Evolutionary conservation across 176 grass and related monocot genomes (phyloP).

Genomic region (Musa schizocarpa): DNA sequence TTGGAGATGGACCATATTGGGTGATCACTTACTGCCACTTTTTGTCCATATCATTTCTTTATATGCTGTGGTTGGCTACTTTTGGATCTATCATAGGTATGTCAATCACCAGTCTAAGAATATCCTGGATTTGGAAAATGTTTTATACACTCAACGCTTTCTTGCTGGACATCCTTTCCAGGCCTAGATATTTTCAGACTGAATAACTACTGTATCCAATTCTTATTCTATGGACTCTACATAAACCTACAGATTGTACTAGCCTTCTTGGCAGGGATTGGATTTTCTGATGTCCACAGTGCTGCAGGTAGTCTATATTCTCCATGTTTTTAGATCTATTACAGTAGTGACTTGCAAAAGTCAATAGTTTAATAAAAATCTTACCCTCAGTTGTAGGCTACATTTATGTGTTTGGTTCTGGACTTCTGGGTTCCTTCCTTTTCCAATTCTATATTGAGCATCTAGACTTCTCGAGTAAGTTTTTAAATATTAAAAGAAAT

Average conservation of each 20-base stretch:
- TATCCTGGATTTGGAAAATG: not conserved
- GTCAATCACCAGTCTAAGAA: constrained; percentile 1
- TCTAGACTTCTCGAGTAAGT: constrained; percentile 6
- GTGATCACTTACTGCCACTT: constrained; percentile 25
- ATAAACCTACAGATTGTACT: constrained; percentile 63
- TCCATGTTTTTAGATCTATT: not conserved
- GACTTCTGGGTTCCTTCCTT: constrained; percentile 8
- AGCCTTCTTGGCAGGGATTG: constrained; percentile 39
- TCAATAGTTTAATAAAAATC: not conserved
- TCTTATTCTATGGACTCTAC: constrained; percentile 43
- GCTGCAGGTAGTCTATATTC: constrained; percentile 31
- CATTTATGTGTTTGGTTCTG: constrained; percentile 49
- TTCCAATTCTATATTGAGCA: constrained; percentile 13
- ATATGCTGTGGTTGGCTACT: constrained; percentile 3
- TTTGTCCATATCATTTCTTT: constrained; percentile 17
- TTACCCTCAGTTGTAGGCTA: constrained; percentile 36
- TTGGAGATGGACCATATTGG: constrained; percentile 26
- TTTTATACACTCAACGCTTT: not conserved
- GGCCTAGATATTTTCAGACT: constrained; percentile 50
- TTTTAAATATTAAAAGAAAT: not conserved
- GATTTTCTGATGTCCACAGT: constrained; percentile 48
- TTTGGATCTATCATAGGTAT: constrained; percentile 20
- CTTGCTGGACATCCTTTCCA: constrained; percentile 9
- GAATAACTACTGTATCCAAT: constrained; percentile 45
- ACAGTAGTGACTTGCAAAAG: not conserved